Percentiles rank a stretch among this genome's conserved stretches.
These are phyloP conservation scores for Tetracentron sinense DNA, from an alignment of 164 flowering plant genomes.

Conservation along the genomic window DNA sequence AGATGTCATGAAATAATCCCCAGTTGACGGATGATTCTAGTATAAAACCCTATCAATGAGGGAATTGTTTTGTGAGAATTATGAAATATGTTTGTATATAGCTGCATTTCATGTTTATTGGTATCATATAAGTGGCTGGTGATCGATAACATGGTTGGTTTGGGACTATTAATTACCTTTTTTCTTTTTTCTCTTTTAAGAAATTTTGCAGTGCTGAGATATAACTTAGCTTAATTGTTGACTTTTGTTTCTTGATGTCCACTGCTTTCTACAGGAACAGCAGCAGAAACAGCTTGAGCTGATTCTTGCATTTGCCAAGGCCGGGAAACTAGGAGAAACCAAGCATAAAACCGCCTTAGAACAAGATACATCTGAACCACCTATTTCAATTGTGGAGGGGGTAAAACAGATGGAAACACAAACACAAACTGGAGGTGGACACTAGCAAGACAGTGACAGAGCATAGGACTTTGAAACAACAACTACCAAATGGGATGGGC, in stretches of 20 bases:
- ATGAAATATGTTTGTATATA: too few relatives aligned
- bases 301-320: slow-evolving; percentile 65
- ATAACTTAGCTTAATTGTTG: background rate
- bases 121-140: too few relatives aligned
- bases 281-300: slow-evolving; percentile 83
- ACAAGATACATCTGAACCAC: slow-evolving; percentile 7
- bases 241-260: background rate
- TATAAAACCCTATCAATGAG: too few relatives aligned
- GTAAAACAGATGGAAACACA: slow-evolving; percentile 12
- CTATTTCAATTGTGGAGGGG: slow-evolving; percentile 15
- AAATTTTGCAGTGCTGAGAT: background rate
- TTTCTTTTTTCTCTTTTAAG: background rate
- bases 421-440: background rate
- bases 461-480: background rate
- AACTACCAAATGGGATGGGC: background rate
- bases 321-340: slow-evolving; percentile 47
- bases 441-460: background rate
- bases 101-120: too few relatives aligned
- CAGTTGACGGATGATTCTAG: background rate
- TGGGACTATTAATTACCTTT: too few relatives aligned
- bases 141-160: too few relatives aligned
- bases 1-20: background rate
- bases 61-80: too few relatives aligned
- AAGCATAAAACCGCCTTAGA: slow-evolving; percentile 24
- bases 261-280: slow-evolving; percentile 54